phyloP scores from a whole-genome alignment of 805 yeast species.

The Metschnikowia aberdeeniae region DNA sequence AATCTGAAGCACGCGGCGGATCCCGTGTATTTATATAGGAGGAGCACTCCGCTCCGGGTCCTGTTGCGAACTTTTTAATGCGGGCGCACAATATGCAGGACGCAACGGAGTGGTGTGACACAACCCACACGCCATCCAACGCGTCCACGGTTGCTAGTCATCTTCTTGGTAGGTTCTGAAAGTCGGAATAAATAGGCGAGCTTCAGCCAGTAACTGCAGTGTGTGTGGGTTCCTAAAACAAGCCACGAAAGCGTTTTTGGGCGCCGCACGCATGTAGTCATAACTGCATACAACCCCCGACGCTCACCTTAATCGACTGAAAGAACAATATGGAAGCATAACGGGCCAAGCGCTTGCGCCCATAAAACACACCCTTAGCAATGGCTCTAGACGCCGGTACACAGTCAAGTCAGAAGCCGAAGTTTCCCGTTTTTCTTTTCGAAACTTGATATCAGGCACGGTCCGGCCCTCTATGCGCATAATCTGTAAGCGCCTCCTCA shows the following conservation, averaged over 20 bases:
- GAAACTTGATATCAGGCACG: not conserved
- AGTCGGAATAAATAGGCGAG: no score
- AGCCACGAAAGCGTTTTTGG: not conserved
- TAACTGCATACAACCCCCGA: not conserved
- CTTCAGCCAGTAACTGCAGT: no score
- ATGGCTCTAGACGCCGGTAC: no score
- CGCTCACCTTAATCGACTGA: not conserved
- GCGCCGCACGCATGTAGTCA: slow-evolving; percentile 1
- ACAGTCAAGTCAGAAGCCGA: no score
- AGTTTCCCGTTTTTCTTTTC: no score
- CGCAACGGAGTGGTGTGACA: slow-evolving; percentile 4
- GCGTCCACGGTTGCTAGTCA: not conserved
- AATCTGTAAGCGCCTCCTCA: slow-evolving; percentile 4
- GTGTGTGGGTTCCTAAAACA: no score
- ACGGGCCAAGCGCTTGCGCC: not conserved
- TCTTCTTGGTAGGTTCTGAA: no score
- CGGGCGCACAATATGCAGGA: slow-evolving; percentile 1
- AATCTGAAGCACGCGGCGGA: not conserved
- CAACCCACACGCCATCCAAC: not conserved
- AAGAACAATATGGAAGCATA: not conserved
- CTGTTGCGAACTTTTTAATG: slow-evolving; percentile 7
- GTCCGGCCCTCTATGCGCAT: slow-evolving; percentile 11
- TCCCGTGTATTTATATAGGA: slow-evolving; percentile 11
- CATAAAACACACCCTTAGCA: no score
- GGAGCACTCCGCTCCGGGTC: slow-evolving; percentile 24